Base-by-base conservation (phyloP, 2,329 filamentous ascomycete species). In the Thyridium curvatum region DNA sequence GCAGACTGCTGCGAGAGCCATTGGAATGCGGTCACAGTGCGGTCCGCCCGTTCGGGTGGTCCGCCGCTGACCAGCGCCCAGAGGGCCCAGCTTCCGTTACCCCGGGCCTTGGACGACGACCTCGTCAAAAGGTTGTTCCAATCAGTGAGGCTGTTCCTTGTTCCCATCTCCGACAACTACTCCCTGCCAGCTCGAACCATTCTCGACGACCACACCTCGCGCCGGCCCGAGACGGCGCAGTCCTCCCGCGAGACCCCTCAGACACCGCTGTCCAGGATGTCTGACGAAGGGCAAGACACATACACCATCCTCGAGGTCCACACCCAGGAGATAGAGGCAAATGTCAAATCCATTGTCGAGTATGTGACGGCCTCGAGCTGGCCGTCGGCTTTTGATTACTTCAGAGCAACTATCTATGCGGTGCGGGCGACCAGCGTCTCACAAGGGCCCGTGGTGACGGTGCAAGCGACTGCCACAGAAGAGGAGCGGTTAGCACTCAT, bases 301-400 rank as follows among this genome's bases (percentile, higher is more conserved):
- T 50, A 51, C 30, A 48, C 48, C 26, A 41, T 58, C 32, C 54
- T 58, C 14, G 56, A 60, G 13, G 52, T 60, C 10, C 65, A 65
- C 35, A 52, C 62, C 10, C 49, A 60, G 14, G 66, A 72, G 37
- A 62, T 82, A 38, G 79, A 83, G 51, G 59, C 60, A 8, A 65
- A 73, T 46, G 65, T 77, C 49, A 73, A 74, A 53, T 62, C 58
- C 5, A 66, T 84, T 13, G 64, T 82, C 28, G 79, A 84, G 53
- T 85, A 77, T 47, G 59, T 81, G 42, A 82, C 77, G 12, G 80
- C 77, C 8, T 77, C 77, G 3, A 83, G 72, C 49, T 85, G 81
- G 81, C 48, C 65, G 21, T 58, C 68, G 30, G 69, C 76, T 3
- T 76, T 82, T 40, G 75, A 79, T 35, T 77, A 78, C 49, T 59